Evolutionary conservation across 2,329 filamentous ascomycete genomes (phyloP).

Genomic region (Canariomyces notabilis): DNA sequence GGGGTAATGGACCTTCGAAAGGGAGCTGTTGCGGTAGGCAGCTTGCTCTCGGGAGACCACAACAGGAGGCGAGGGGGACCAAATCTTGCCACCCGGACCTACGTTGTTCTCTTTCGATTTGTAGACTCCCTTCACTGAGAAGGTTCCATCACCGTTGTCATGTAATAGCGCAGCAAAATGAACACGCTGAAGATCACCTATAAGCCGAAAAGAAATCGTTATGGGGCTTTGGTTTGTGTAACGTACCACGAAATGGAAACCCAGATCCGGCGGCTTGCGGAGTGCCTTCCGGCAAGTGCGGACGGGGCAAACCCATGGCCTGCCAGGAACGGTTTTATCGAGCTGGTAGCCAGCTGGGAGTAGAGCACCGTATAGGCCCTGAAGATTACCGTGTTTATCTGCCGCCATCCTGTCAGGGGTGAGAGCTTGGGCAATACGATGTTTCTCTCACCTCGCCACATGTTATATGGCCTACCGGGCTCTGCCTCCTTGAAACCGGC

Average conservation of each 20-base stretch:
- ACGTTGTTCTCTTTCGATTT: neutral
- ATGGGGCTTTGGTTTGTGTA: neutral
- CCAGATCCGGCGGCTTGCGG: slow-evolving; percentile 13
- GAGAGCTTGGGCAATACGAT: neutral
- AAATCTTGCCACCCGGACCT: slow-evolving; percentile 12
- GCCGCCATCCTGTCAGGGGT: slow-evolving; percentile 7
- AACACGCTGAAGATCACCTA: slow-evolving; percentile 6
- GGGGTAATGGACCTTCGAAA: slow-evolving; percentile 1
- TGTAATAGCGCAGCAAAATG: slow-evolving; percentile 20
- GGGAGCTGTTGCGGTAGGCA: neutral
- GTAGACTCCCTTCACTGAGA: slow-evolving; percentile 15
- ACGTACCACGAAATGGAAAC: slow-evolving; percentile 23
- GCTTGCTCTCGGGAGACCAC: slow-evolving; percentile 15
- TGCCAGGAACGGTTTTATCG: slow-evolving; percentile 14
- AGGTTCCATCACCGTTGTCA: slow-evolving; percentile 24
- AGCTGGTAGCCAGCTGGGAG: slow-evolving; percentile 24
- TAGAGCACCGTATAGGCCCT: slow-evolving; percentile 14
- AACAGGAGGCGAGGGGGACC: slow-evolving; percentile 12
- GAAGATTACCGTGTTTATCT: slow-evolving; percentile 14
- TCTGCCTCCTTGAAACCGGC: slow-evolving; percentile 6
- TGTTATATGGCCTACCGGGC: slow-evolving; percentile 17
- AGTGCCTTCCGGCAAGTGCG: slow-evolving; percentile 20
- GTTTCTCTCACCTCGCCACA: slow-evolving; percentile 18
- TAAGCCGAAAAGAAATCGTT: neutral
- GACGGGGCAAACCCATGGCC: slow-evolving; percentile 26